Evolutionary conservation across 768 basidiomycete species (phyloP).

Genomic region (Cystofilobasidium capitatum): DNA sequence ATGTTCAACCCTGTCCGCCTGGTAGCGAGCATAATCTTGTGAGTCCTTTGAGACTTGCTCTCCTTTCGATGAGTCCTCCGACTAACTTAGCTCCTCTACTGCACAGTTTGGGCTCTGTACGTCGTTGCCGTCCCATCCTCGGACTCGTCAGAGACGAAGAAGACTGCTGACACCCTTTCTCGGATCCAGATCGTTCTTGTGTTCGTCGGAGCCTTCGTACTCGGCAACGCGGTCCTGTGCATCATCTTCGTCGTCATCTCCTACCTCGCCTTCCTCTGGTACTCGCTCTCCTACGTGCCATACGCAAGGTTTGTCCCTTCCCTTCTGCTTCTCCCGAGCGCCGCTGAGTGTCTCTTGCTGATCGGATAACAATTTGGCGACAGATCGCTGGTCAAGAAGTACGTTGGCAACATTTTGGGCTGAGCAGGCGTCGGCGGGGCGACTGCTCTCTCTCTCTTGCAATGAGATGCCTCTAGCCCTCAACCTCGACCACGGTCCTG

Average conservation of each 20-base stretch:
- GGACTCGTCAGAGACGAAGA: too few species aligned
- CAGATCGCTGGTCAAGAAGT: conserved; percentile 18
- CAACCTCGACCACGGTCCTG: not conserved
- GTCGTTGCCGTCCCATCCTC: too few species aligned
- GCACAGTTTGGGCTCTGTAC: conserved; percentile 62
- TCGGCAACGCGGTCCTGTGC: conserved; percentile 31
- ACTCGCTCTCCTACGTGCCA: conserved; percentile 60
- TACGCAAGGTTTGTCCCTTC: conserved; percentile 54
- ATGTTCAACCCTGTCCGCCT: conserved; percentile 88
- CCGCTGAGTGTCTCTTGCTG: not conserved
- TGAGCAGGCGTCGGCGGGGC: not conserved
- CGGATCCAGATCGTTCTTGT: conserved; percentile 77
- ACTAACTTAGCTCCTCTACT: conserved; percentile 57
- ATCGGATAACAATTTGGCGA: not conserved
- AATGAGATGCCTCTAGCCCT: not conserved
- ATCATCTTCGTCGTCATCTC: conserved; percentile 71
- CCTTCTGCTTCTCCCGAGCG: not conserved
- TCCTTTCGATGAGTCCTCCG: not conserved
- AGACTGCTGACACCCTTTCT: too few species aligned
- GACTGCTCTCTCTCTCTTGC: not conserved
- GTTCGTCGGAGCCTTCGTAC: conserved; percentile 74
- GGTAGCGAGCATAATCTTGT: conserved; percentile 19
- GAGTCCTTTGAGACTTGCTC: not conserved
- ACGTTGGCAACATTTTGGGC: conserved; percentile 10
- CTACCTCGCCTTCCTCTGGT: conserved; percentile 75